Base-by-base conservation (phyloP, 2,329 filamentous ascomycete species). In the Diaporthe sp. region DNA sequence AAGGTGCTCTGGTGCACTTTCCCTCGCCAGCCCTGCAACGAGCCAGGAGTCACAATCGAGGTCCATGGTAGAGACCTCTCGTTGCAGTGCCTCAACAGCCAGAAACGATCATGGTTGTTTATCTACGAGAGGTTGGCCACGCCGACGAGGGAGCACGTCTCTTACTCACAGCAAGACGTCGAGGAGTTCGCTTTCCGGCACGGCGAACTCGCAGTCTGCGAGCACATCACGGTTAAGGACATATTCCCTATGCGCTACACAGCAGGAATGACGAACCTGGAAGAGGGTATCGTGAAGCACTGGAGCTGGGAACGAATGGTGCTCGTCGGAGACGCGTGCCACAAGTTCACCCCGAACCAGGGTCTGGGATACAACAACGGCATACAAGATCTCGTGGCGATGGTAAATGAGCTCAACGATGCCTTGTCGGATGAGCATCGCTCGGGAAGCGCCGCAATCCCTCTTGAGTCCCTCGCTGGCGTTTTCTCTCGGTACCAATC, bases 261-360 rank as follows among this genome's bases (percentile, higher is more conserved):
- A 1, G 77, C 77, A 0, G 82, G 82, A 1, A 76, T 84, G 25
- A 78, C 81, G 0, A 80, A 81, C 47, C 75, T 85, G 1, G 82
- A 84, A 19, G 84, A 85, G 68, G 84, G 83, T 0, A 78, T 85
- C 3, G 78, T 83, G 9, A 66, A 76, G 10, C 77, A 83, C 51
- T 85, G 83, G 84, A 82, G 80, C 71, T 81, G 78, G 76, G 78
- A 74, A 7, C 81, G 83, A 0, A 76, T 85, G 7, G 82, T 82
- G 1, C 81, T 85, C 1, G 79, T 76, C 0, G 83, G 84, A 0
- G 84, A 85, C 51, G 77, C 84, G 0, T 80, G 79, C 1, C 84
- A 85, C 74, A 85, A 85, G 53, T 81, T 82, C 66, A 84, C 83
- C 0, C 82, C 84, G 0, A 83, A 81, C 66, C 77, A 81, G 0